Base-by-base conservation (phyloP, 2,329 filamentous ascomycete species). In the Xylariales sp. region DNA sequence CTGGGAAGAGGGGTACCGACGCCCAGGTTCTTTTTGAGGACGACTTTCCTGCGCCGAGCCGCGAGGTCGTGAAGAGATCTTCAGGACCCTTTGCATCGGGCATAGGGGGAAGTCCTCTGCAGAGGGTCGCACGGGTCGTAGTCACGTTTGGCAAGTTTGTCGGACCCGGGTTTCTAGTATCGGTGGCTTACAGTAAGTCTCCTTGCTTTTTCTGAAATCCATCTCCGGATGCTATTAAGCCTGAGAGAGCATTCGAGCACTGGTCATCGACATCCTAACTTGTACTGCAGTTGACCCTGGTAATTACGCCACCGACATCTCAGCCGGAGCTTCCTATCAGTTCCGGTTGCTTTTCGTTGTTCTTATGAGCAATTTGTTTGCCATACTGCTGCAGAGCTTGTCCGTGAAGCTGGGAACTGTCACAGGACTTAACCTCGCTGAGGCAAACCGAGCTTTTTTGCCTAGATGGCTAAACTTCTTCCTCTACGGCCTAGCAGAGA, bases 241-340 rank as follows among this genome's bases (percentile, higher is more conserved):
- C 28, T 14, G 8, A 29, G 17, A 29, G 7, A 29, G 12, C 29
- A 19, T 17, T 15, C 4, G 5, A 31, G 12, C 15, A 18, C 15
- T 13, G 8, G 10, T 16, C 5, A 16, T 11, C 7, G 6, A n/a
- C n/a, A n/a, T n/a, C n/a, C n/a, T n/a, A n/a, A n/a, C n/a, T n/a
- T n/a, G n/a, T n/a, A n/a, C n/a, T 25, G 5, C 34, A 73, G 69
- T 78, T 47, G 75, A 78, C 44, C 75, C 70, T 35, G 79, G 79
- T 42, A 86, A 87, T 57, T 87, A 86, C 54, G 71, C 82, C 1
- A 86, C 83, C 15, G 82, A 82, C 55, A 76, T 85, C 33, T 75
- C 79, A 6, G 82, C 82, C 31, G 83, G 83, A 37, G 78, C 83
- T 5, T 69, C 72, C 1, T 85, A 81, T 56, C 72, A 70, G 40